These are phyloP conservation scores for Tolypocladium nubicola DNA, from an alignment of 2,329 filamentous ascomycete genomes.

Conservation along the genomic window DNA sequence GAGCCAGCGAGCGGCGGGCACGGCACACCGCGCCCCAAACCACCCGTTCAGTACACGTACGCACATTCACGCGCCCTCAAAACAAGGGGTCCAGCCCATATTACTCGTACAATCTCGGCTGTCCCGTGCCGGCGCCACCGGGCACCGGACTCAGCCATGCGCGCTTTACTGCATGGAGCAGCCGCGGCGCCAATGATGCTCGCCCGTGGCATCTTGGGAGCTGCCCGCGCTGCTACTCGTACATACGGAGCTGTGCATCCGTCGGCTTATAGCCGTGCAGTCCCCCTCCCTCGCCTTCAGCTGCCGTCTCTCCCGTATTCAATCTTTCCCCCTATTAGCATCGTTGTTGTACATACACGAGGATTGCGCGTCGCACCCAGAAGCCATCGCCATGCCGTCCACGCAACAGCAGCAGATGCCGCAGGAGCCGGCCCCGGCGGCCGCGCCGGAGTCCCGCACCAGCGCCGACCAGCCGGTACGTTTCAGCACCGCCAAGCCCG, in stretches of 20 bases:
- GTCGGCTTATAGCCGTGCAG: background rate
- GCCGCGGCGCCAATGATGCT: background rate
- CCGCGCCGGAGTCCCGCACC: slow-evolving; percentile 12
- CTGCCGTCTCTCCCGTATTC: background rate
- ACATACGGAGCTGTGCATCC: background rate
- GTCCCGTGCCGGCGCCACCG: slow-evolving; percentile 1
- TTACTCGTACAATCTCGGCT: background rate
- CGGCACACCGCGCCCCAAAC: too few relatives aligned
- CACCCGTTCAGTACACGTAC: too few relatives aligned
- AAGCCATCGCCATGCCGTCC: background rate
- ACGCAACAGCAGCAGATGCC: slow-evolving; percentile 16
- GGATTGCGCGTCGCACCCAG: too few relatives aligned
- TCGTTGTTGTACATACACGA: background rate
- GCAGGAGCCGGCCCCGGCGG: slow-evolving; percentile 19
- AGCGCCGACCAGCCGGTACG: slow-evolving; percentile 25
- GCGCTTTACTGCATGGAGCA: background rate
- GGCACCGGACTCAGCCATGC: background rate
- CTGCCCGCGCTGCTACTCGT: background rate
- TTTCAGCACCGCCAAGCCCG: background rate
- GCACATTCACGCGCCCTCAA: background rate
- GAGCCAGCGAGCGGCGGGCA: background rate
- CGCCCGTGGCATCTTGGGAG: background rate
- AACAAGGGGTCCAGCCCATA: background rate
- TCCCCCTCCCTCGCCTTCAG: slow-evolving; percentile 1
- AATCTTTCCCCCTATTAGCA: background rate